Evolutionary conservation across 2,329 filamentous ascomycete species (phyloP).

Genomic region (Drechslerella dactyloides): DNA sequence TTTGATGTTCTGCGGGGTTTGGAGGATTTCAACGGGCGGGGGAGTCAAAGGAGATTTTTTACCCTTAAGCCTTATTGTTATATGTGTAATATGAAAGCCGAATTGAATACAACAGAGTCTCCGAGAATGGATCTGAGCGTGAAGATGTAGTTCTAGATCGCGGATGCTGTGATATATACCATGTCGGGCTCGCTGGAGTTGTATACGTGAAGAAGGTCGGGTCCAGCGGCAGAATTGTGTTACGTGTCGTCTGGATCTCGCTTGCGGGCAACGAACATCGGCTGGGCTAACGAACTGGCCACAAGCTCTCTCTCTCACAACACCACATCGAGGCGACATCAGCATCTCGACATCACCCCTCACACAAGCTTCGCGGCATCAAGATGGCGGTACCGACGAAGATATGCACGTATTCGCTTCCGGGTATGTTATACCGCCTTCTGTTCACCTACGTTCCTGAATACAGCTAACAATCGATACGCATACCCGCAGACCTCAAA

Average conservation of each 20-base stretch:
- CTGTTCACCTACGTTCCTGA: conserved; percentile 5
- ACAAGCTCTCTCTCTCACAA: conserved; percentile 21
- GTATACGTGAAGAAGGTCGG: no score
- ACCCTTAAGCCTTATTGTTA: no score
- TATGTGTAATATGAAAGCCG: conserved; percentile 17
- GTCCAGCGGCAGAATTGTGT: conserved; percentile 1
- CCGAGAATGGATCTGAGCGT: conserved; percentile 16
- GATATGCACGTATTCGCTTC: conserved; percentile 53
- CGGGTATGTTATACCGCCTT: conserved; percentile 37
- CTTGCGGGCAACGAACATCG: not conserved
- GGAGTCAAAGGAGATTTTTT: conserved; percentile 12
- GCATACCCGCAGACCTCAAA: conserved; percentile 75
- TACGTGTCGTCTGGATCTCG: no score
- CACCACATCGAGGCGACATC: conserved; percentile 21
- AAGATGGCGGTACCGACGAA: conserved; percentile 51
- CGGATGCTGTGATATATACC: no score
- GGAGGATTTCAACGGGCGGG: no score
- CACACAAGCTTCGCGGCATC: not conserved
- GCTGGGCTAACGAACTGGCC: not conserved
- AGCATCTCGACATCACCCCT: not conserved
- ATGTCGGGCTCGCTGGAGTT: no score
- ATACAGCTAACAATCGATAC: not conserved
- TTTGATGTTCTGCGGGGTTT: no score
- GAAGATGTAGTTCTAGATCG: no score
- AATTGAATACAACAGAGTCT: no score